phyloP scores from a whole-genome alignment of 495 filamentous ascomycete genomes.

The Aspergillus leporis region DNA sequence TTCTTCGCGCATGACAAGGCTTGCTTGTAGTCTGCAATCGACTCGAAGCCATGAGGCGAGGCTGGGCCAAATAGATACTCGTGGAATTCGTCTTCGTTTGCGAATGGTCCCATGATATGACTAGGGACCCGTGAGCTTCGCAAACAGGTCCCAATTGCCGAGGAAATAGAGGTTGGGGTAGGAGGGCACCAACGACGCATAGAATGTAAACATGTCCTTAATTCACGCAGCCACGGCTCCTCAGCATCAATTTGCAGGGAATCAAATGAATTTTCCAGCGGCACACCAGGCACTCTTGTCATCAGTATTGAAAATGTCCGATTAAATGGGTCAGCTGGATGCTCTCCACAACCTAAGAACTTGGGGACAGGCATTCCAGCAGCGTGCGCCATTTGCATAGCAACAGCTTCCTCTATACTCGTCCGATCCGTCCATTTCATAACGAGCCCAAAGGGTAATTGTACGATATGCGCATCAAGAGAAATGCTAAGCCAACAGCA shows the following conservation, averaged over 20 bases:
- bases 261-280: conserved; percentile 17
- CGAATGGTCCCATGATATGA: conserved; percentile 21
- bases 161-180: conserved; percentile 2
- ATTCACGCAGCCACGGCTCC: conserved; percentile 20
- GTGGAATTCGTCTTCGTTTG: conserved; percentile 9
- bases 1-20: conserved; percentile 21
- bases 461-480: conserved; percentile 24
- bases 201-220: conserved; percentile 15
- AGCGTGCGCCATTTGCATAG: conserved; percentile 38
- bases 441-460: conserved; percentile 36
- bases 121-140: conserved; percentile 16
- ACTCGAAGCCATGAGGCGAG: conserved; percentile 15
- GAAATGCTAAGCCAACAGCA: conserved; percentile 23
- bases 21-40: conserved; percentile 22
- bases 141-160: conserved; percentile 13
- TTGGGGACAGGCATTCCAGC: conserved; percentile 42
- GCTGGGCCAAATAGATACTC: conserved; percentile 16
- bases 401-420: conserved; percentile 38
- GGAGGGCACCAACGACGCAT: conserved; percentile 22
- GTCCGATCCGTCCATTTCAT: conserved; percentile 46
- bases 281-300: conserved; percentile 18
- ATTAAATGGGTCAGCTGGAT: conserved; percentile 27
- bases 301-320: conserved; percentile 17
- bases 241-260: conserved; percentile 12
- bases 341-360: conserved; percentile 42